phyloP scores from a whole-genome alignment of 495 filamentous ascomycete genomes.

The Trichocladium antarcticum region DNA sequence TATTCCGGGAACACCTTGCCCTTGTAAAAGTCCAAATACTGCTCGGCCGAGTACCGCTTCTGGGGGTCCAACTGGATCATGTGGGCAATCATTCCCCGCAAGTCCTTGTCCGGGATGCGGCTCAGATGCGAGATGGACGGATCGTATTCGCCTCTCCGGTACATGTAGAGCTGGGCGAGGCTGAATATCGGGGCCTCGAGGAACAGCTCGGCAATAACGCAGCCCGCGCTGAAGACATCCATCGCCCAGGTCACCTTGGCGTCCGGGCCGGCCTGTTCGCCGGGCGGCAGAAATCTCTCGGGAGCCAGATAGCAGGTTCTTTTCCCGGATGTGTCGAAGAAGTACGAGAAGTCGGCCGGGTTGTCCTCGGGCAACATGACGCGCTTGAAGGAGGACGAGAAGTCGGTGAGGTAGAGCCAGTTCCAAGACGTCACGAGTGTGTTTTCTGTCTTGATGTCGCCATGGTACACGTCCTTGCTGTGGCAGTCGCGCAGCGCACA shows the following conservation, averaged over 20 bases:
- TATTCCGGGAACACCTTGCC: slow-evolving; percentile 87
- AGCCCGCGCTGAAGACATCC: slow-evolving; percentile 97
- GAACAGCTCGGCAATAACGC: slow-evolving; percentile 95
- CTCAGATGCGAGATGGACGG: slow-evolving; percentile 65
- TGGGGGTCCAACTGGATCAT: slow-evolving; percentile 94
- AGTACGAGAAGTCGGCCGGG: slow-evolving; percentile 93
- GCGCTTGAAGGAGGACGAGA: slow-evolving; percentile 90
- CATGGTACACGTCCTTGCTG: slow-evolving; percentile 80
- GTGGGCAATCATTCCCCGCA: slow-evolving; percentile 77
- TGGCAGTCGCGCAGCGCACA: slow-evolving; percentile 91
- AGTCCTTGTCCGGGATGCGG: slow-evolving; percentile 77
- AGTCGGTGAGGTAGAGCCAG: slow-evolving; percentile 96
- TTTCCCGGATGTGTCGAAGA: slow-evolving; percentile 84
- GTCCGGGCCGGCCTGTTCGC: slow-evolving; percentile 49
- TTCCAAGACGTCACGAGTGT: slow-evolving; percentile 97
- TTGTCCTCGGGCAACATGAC: slow-evolving; percentile 94
- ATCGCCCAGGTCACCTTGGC: slow-evolving; percentile 71
- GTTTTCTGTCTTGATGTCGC: slow-evolving; percentile 98
- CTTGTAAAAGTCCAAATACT: slow-evolving; percentile 88
- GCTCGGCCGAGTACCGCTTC: slow-evolving; percentile 82
- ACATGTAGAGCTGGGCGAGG: slow-evolving; percentile 87
- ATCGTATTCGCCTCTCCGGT: slow-evolving; percentile 84
- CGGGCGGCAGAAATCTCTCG: slow-evolving; percentile 71
- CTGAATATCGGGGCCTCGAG: slow-evolving; percentile 91
- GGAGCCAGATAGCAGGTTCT: slow-evolving; percentile 96